These are phyloP conservation scores for Hymenoscyphus repandus DNA, from an alignment of 2,329 filamentous ascomycete genomes.

Conservation along the genomic window DNA sequence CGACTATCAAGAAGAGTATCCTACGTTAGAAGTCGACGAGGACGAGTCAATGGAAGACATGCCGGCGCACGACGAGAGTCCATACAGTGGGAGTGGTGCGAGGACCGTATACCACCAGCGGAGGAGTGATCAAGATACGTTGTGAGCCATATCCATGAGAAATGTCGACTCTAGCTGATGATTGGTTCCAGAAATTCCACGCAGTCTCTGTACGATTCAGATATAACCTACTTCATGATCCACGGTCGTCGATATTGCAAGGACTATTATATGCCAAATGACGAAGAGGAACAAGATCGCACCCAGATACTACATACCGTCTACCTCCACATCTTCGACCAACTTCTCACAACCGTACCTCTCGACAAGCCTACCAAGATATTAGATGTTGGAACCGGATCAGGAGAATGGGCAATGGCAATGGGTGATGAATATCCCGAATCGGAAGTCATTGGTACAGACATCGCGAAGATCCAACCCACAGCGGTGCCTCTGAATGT, in stretches of 20 bases:
- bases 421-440: conserved; percentile 46
- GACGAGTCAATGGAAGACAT: no score
- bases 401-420: conserved; percentile 58
- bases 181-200: conserved; percentile 26
- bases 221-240: conserved; percentile 37
- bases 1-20: no score
- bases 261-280: conserved; percentile 36
- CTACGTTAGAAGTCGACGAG: no score
- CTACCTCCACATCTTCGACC: conserved; percentile 23
- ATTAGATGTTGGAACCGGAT: conserved; percentile 49
- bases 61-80: no score
- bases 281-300: conserved; percentile 30
- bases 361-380: conserved; percentile 37
- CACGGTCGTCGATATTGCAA: conserved; percentile 45
- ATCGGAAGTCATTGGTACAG: conserved; percentile 51
- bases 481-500: conserved; percentile 56
- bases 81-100: conserved; percentile 2
- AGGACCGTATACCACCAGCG: conserved; percentile 18
- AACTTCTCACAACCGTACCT: conserved; percentile 26
- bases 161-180: neutral
- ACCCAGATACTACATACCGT: conserved; percentile 26
- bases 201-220: conserved; percentile 27
- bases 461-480: conserved; percentile 55
- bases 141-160: conserved; percentile 10
- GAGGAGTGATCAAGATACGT: conserved; percentile 18